Evolutionary conservation across 305 asterid species (phyloP).

Genomic region (Salvia sclarea): DNA sequence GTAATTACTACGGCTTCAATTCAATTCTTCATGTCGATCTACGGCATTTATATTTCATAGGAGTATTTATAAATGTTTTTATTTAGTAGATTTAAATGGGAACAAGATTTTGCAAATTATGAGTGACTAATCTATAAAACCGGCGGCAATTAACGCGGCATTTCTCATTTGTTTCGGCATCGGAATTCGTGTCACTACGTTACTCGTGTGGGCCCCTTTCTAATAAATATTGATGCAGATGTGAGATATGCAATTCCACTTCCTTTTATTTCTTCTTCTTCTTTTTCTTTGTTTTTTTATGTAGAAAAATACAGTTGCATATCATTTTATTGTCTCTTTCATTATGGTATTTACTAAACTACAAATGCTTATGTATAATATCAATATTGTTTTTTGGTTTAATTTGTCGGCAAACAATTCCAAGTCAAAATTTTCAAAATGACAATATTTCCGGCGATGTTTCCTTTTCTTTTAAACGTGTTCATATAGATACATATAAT

Average conservation of each 20-base stretch:
- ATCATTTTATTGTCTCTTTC: no score
- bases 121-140: neutral
- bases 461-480: no score
- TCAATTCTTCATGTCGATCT: neutral
- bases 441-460: no score
- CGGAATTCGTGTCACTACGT: neutral
- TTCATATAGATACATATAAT: no score
- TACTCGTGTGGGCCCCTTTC: neutral
- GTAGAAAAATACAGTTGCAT: no score
- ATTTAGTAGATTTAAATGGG: neutral
- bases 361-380: no score
- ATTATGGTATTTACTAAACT: no score
- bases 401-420: no score
- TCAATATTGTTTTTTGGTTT: no score
- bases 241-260: neutral
- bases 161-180: neutral
- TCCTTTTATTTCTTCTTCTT: neutral
- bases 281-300: no score
- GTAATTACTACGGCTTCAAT: neutral
- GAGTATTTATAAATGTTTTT: no score
- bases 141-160: constrained; percentile 8
- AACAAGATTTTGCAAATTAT: neutral
- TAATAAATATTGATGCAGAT: neutral
- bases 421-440: no score
- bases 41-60: neutral